Evolutionary conservation across 371 early-diverging fungal genomes (phyloP), one percentile per base, ranked within the genome.

Genomic region (Rhizopus arrhizus): DNA sequence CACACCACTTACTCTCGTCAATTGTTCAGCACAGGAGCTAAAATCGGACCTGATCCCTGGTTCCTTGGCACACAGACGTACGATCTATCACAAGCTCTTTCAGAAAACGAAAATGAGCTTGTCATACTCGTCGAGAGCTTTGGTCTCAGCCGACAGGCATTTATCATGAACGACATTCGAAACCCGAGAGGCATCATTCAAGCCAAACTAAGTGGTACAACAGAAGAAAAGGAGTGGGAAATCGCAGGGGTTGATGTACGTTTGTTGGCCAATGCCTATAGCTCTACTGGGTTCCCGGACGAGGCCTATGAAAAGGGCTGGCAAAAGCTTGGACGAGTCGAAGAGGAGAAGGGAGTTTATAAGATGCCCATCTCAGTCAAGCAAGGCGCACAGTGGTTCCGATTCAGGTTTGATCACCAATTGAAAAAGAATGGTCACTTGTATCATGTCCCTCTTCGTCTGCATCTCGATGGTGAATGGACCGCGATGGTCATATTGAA

Each of bases 221-320:
- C 55, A 13, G 61, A 55, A 4, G 59, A 63, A 16, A 64, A 8
- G 48, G 59, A 54, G 33, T 90, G 93, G 91, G 71, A 85, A 50
- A 85, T 91, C n/a, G 72, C 88, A n/a, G 93, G 95, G 22, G 87
- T 92, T 1, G 91, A 92, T 73, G 87, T 88, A 8, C 73, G 84
- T 34, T 49, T 68, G 10, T 65, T 87, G 22, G 56, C 70, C 16
- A 78, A 83, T 57, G 76, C 86, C 1, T 88, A 76, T 74, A 81
- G 68, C 31, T 77, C 85, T 1, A 84, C 87, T 13, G 95, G 95
- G 0, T 84, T 93, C 63, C 91, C 92, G 0, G 92, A 91, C 61
- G 92, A 92, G 56, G 50, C 58, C 5, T 41, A 50, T 1, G 40
- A 61, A 2, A 50, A 57, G 0, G 70, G 66, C 1, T 71, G 73